phyloP scores from a whole-genome alignment of 1,284 basidiomycete species.

The Violaceomyces palustris region DNA sequence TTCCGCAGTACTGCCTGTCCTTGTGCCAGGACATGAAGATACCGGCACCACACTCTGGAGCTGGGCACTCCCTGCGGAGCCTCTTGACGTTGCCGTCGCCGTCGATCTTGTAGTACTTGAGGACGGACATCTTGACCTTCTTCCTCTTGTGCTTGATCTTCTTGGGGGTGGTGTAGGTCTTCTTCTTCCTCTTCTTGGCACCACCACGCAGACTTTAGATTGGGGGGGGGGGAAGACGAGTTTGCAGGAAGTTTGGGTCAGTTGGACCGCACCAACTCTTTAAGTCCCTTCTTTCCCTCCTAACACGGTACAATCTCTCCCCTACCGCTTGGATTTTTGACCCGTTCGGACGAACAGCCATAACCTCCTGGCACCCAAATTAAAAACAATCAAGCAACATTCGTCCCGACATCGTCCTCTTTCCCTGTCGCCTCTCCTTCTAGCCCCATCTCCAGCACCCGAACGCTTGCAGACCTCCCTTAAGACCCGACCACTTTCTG shows the following conservation, averaged over 20 bases:
- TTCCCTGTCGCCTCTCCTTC: background rate
- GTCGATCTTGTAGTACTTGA: conserved; percentile 99
- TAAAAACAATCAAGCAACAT: background rate
- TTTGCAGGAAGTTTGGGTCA: background rate
- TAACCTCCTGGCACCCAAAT: too few species aligned
- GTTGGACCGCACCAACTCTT: background rate
- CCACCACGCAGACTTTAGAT: conserved; percentile 81
- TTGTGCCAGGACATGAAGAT: conserved; percentile 53
- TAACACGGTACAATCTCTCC: too few species aligned
- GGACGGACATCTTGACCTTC: conserved; percentile 98
- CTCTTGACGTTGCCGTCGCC: conserved; percentile 99
- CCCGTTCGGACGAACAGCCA: too few species aligned
- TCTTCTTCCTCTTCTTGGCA: conserved; percentile 99
- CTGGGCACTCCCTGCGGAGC: conserved; percentile 89
- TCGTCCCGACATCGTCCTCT: background rate
- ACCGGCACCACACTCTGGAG: conserved; percentile 51
- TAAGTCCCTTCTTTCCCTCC: too few species aligned
- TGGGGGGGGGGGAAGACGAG: background rate
- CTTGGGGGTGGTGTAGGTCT: conserved; percentile 97
- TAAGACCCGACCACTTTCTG: background rate
- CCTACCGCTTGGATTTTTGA: too few species aligned
- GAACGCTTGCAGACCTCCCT: background rate
- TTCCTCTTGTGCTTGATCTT: conserved; percentile 99
- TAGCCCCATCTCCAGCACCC: too few species aligned
- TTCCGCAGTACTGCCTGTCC: conserved; percentile 53